These are phyloP conservation scores for Lasiodiplodia gonubiensis DNA, from an alignment of 2,329 filamentous ascomycete species.

Conservation along the genomic window DNA sequence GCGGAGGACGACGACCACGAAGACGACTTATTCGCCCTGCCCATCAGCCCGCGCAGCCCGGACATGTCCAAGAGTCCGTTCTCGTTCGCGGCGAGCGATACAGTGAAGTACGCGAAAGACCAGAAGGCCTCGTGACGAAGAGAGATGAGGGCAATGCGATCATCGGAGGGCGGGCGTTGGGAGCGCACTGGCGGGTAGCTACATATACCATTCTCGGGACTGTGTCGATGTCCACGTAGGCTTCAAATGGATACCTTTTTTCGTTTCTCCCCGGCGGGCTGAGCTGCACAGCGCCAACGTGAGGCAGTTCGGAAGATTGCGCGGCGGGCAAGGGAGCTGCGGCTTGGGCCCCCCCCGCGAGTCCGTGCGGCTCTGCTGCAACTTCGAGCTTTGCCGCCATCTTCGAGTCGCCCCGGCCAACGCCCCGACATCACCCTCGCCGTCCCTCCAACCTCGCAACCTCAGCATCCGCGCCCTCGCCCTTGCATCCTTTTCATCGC, in stretches of 20 bases:
- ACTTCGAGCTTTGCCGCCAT: conserved; percentile 1
- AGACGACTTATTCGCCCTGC: conserved; percentile 85
- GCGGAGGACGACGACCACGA: conserved; percentile 62
- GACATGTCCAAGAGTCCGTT: conserved; percentile 88
- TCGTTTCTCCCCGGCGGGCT: background rate
- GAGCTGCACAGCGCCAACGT: background rate
- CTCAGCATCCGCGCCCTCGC: background rate
- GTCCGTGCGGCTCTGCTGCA: conserved; percentile 6
- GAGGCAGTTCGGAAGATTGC: background rate
- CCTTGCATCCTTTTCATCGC: background rate
- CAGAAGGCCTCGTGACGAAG: conserved; percentile 38
- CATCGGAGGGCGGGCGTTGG: conserved; percentile 8
- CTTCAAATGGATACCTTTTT: conserved; percentile 22
- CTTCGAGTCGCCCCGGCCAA: background rate
- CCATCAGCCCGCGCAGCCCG: conserved; percentile 83
- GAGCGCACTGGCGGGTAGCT: conserved; percentile 17
- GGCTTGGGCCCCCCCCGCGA: conserved; percentile 4
- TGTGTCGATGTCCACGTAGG: conserved; percentile 16
- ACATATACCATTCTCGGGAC: conserved; percentile 27
- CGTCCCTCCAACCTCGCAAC: background rate
- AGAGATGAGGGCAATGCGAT: background rate
- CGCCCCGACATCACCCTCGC: background rate
- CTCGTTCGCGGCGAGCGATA: conserved; percentile 55
- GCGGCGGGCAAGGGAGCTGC: background rate
- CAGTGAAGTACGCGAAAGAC: conserved; percentile 41